Base-by-base conservation (phyloP, 2,329 filamentous ascomycete genomes). In the Polychaeton citri region DNA sequence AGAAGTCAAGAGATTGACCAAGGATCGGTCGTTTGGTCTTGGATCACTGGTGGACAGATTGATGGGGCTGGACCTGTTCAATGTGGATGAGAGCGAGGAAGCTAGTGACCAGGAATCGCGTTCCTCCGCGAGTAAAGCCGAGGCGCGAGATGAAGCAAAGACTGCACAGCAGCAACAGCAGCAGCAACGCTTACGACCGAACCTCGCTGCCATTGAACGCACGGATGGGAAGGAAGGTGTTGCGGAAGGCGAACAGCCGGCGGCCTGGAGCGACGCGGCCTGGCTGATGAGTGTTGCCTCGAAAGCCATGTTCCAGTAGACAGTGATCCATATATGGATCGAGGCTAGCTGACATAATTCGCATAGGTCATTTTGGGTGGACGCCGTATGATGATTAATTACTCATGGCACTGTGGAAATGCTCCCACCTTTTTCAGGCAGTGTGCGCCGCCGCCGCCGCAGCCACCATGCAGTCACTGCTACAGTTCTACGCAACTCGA, bases 221-320 rank as follows among this genome's bases (percentile, higher is more conserved):
- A 15, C 15, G 12, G 24, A 28, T 4, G 53, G 63, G 13, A 48
- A 54, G 1, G 44, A 50, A 3, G 57, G 59, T 30, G 55, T 55
- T 1, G 62, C 62, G 31, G 55, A 58, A 42, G 49, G 48, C 45
- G 34, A 51, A 44, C 43, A 60, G 48, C 47, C 53, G 48, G 69
- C 67, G 4, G 69, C 69, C 1, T 76, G 72, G 72, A 62, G 68
- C 40, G 72, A 76, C 57, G 71, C 68, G 20, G 63, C 65, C 19
- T 76, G 72, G 72, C 48, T 76, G 39, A 52, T 76, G 38, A 67
- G 68, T 34, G 64, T 71, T 30, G 68, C 71, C 7, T 57, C 57
- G 0, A 68, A 66, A 40, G 64, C 63, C 19, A 38, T 57, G 36
- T 50, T 55, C 30, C 24, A 28, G 24, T 28, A n/a, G n/a, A n/a